Conservation (phyloP, 371 early-diverging fungal genomes). For the Zancudomyces culisetae region DNA sequence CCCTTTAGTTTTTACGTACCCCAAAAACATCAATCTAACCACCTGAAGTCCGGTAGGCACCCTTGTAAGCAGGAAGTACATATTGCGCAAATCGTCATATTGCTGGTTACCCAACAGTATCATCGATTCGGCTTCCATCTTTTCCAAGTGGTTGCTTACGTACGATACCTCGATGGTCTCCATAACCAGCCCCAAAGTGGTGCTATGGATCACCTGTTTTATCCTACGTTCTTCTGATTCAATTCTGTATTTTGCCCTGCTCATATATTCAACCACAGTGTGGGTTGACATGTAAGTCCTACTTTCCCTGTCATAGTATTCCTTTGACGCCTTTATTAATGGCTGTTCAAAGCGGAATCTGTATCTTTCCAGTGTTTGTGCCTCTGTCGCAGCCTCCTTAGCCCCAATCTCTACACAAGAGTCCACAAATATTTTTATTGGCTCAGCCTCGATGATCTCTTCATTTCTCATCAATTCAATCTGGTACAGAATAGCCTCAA, state of each 20-base stretch:
- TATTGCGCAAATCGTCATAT: neutral
- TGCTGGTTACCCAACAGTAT: neutral
- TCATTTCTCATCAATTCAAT: constrained; percentile 1
- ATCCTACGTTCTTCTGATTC: constrained; percentile 81
- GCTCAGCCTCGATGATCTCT: neutral
- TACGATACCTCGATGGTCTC: constrained; percentile 62
- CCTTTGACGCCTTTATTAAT: constrained; percentile 44
- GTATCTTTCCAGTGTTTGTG: neutral
- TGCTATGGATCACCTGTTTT: constrained; percentile 63
- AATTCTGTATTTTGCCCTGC: constrained; percentile 68
- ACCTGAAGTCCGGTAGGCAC: constrained; percentile 50
- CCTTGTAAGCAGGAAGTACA: neutral
- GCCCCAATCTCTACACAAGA: constrained; percentile 1
- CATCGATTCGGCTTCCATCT: constrained; percentile 64
- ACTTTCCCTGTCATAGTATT: constrained; percentile 58
- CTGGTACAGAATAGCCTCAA: neutral
- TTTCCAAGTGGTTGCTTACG: constrained; percentile 56
- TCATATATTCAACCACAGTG: constrained; percentile 82
- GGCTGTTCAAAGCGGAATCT: constrained; percentile 59
- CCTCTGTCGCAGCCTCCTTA: neutral
- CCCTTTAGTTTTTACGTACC: constrained; percentile 68
- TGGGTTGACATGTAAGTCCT: constrained; percentile 67
- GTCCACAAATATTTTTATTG: neutral
- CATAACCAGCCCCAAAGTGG: constrained; percentile 56
- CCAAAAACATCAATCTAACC: constrained; percentile 56